Percentiles rank a stretch among this genome's conserved stretches.
phyloP scores from a whole-genome alignment of 2,329 filamentous ascomycete species.

The Cladophialophora exuberans region DNA sequence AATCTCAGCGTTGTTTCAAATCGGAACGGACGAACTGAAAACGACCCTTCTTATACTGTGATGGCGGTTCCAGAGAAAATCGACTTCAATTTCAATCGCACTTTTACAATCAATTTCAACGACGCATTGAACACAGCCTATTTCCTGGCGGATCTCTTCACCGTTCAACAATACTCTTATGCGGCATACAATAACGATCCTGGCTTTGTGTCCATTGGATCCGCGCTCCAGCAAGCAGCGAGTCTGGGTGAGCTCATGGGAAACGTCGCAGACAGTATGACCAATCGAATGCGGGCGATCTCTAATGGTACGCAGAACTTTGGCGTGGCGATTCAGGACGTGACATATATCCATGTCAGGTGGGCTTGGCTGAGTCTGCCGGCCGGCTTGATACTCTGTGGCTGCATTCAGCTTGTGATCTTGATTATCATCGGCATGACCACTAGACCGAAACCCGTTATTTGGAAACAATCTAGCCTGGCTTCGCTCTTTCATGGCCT shows the following conservation, averaged over 20 bases:
- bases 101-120: neutral
- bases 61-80: neutral
- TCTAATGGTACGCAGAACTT: neutral
- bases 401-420: neutral
- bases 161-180: neutral
- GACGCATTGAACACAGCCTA: neutral
- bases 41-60: neutral
- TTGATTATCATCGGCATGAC: neutral
- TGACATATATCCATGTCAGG: neutral
- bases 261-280: neutral
- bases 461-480: neutral
- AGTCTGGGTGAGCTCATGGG: neutral
- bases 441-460: neutral
- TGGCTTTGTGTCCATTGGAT: neutral
- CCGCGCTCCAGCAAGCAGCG: neutral
- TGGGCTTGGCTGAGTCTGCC: neutral
- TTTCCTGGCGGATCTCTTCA: neutral
- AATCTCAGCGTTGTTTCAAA: neutral
- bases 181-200: neutral
- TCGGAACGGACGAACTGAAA: neutral
- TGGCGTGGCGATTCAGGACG: neutral
- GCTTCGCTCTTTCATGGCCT: neutral
- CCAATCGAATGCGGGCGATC: neutral
- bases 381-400: neutral
- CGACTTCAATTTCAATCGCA: neutral